Base-by-base conservation (phyloP, 31 red algal species). In the Endocladia muricata region DNA sequence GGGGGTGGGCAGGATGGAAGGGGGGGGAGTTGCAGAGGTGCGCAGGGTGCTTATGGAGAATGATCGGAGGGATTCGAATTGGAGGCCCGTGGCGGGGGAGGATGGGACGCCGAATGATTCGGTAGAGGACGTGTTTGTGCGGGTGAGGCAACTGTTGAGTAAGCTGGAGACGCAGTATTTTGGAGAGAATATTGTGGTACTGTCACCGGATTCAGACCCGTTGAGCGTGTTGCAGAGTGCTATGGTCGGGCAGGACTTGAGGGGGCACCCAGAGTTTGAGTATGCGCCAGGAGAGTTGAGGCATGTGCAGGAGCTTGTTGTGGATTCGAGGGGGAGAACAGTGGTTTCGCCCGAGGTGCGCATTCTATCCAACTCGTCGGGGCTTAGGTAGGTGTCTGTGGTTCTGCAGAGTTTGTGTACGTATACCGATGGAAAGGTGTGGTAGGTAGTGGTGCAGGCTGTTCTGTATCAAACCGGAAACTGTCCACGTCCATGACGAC, bases 51-150 rank as follows among this genome's bases (percentile, higher is more conserved):
- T 94, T 38, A 38, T 59, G 4, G 75, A 66, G 28, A 73, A 79
- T 17, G 89, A 93, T 39, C 41, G n/a, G 17, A 36, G 25, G 22
- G 70, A 77, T 38, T 69, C 78, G 1, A 47, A 9, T 13, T 77
- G 70, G 73, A 62, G 82, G 61, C 87, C 88, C 9, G 32, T 49
- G 63, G 52, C 83, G 8, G 93, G 81, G 55, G 93, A 96, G 29
- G 94, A 96, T 77, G 94, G 94, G 31, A 96, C 94, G 28, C 94
- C 94, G 0, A 91, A 91, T 67, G 94, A 96, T 70, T 88, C 81
- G 31, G 17, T 81, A 33, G 64, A 88, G 23, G 94, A 96, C 68
- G 94, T 96, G 17, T 92, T 84, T 79, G 83, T 97, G 26, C 60
- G 88, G 3, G 84, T 92, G 32, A 68, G 83, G 32, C 68, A 85